Percentiles rank a stretch among this genome's conserved stretches.
These are phyloP conservation scores for Colletotrichum ledebouriae DNA, from an alignment of 2,329 filamentous ascomycete species.

Conservation along the genomic window DNA sequence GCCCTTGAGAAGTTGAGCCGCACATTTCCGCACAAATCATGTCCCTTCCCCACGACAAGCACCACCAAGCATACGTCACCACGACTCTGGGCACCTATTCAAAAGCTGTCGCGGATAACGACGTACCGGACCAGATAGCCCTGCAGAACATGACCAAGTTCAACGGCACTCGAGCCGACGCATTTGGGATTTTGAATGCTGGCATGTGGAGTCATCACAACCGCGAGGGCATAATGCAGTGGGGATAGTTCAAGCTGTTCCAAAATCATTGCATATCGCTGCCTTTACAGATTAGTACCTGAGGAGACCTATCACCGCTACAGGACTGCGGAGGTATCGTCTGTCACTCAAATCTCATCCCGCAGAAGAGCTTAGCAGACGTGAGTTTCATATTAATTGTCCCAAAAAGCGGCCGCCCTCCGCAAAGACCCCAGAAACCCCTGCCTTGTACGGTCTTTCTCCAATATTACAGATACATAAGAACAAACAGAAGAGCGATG, in stretches of 20 bases:
- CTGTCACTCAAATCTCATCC: neutral
- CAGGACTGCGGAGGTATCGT: too few relatives aligned
- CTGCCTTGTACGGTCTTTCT: conserved; percentile 20
- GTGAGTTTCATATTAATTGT: conserved; percentile 36
- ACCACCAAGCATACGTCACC: conserved; percentile 83
- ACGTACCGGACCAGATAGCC: conserved; percentile 74
- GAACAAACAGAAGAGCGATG: conserved; percentile 6
- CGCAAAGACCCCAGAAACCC: conserved; percentile 30
- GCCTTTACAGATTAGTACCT: too few relatives aligned
- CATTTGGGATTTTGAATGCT: conserved; percentile 59
- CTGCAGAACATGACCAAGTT: conserved; percentile 72
- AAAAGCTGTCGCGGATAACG: conserved; percentile 70
- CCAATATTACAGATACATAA: conserved; percentile 20
- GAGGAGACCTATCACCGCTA: too few relatives aligned
- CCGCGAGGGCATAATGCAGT: too few relatives aligned
- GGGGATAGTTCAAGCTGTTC: too few relatives aligned
- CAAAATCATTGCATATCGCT: too few relatives aligned
- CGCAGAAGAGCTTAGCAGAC: neutral
- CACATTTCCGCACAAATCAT: conserved; percentile 84
- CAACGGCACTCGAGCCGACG: conserved; percentile 54
- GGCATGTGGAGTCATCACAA: neutral
- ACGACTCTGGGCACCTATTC: conserved; percentile 13
- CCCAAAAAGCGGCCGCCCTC: conserved; percentile 37
- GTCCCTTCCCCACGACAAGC: conserved; percentile 84
- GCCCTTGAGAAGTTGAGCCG: conserved; percentile 46